A percentile compares a stretch with the other conserved stretches of the same genome.
These are phyloP conservation scores for Pseudofabraea citricarpa DNA, from an alignment of 2,329 filamentous ascomycete species.

Conservation along the genomic window DNA sequence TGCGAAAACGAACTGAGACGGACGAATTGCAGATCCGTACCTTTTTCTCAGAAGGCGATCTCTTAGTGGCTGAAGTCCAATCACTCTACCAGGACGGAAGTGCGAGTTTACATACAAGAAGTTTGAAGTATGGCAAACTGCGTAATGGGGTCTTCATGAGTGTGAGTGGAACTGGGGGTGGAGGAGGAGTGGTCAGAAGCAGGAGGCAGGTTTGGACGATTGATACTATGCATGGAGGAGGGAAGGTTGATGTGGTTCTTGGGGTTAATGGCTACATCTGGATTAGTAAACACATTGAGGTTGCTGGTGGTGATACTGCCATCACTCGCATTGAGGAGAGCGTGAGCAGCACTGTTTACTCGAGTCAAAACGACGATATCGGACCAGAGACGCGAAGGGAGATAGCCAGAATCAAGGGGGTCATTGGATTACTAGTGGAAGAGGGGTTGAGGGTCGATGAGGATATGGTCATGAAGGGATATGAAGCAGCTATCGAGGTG, in stretches of 20 bases:
- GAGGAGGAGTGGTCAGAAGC: slow-evolving; percentile 74
- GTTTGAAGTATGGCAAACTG: slow-evolving; percentile 90
- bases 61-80: slow-evolving; percentile 94
- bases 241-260: slow-evolving; percentile 77
- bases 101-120: slow-evolving; percentile 84
- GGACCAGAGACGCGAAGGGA: slow-evolving; percentile 73
- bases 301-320: slow-evolving; percentile 40
- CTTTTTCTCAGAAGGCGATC: slow-evolving; percentile 95
- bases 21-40: slow-evolving; percentile 95
- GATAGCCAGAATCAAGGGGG: slow-evolving; percentile 77
- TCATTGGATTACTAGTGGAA: slow-evolving; percentile 78
- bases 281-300: slow-evolving; percentile 79
- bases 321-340: slow-evolving; percentile 87
- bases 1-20: slow-evolving; percentile 86
- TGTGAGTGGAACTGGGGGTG: slow-evolving; percentile 74
- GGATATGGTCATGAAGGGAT: slow-evolving; percentile 77
- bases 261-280: slow-evolving; percentile 97
- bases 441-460: slow-evolving; percentile 83
- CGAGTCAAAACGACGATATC: slow-evolving; percentile 89
- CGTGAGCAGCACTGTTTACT: slow-evolving; percentile 82
- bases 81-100: slow-evolving; percentile 79
- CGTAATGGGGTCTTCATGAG: slow-evolving; percentile 87
- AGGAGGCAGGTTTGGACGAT: slow-evolving; percentile 87
- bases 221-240: slow-evolving; percentile 48
- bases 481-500: slow-evolving; percentile 75